phyloP scores from a whole-genome alignment of 495 filamentous ascomycete genomes.

The Chaetomium cochliodes region DNA sequence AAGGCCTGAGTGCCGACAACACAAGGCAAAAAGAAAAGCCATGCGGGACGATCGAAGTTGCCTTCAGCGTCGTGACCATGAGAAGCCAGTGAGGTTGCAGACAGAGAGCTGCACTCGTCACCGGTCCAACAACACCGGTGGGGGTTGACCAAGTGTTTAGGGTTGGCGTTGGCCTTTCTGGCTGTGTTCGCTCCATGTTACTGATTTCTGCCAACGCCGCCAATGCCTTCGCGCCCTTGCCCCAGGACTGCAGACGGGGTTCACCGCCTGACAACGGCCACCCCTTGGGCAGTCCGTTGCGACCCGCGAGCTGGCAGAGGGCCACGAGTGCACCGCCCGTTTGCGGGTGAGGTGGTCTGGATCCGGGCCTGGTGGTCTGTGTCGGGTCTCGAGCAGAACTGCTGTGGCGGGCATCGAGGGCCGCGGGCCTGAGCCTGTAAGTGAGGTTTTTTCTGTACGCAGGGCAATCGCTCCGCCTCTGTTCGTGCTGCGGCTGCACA shows the following conservation, averaged over 20 bases:
- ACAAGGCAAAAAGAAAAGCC: slow-evolving; percentile 22
- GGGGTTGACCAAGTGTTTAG: slow-evolving; percentile 21
- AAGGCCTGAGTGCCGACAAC: background rate
- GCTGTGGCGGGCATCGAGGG: background rate
- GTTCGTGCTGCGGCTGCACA: slow-evolving; percentile 2
- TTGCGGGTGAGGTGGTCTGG: background rate
- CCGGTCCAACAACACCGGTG: slow-evolving; percentile 12
- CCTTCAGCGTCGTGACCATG: slow-evolving; percentile 18
- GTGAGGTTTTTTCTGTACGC: slow-evolving; percentile 27
- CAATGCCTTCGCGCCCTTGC: background rate
- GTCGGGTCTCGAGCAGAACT: background rate
- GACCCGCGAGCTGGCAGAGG: slow-evolving; percentile 18
- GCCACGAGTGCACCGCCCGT: slow-evolving; percentile 12
- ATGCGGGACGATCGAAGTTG: slow-evolving; percentile 25
- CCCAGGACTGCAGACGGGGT: background rate
- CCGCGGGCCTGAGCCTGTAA: slow-evolving; percentile 16
- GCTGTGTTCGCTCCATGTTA: background rate
- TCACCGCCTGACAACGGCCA: slow-evolving; percentile 21
- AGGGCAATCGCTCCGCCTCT: slow-evolving; percentile 16
- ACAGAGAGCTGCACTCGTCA: slow-evolving; percentile 21
- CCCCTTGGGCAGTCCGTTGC: slow-evolving; percentile 11
- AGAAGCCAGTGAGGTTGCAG: slow-evolving; percentile 23
- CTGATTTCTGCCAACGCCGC: background rate
- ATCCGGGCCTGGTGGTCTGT: background rate
- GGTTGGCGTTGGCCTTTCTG: background rate